Evolutionary conservation across 176 grass and related monocot genomes (phyloP).

Genomic region (Ensete ventricosum): DNA sequence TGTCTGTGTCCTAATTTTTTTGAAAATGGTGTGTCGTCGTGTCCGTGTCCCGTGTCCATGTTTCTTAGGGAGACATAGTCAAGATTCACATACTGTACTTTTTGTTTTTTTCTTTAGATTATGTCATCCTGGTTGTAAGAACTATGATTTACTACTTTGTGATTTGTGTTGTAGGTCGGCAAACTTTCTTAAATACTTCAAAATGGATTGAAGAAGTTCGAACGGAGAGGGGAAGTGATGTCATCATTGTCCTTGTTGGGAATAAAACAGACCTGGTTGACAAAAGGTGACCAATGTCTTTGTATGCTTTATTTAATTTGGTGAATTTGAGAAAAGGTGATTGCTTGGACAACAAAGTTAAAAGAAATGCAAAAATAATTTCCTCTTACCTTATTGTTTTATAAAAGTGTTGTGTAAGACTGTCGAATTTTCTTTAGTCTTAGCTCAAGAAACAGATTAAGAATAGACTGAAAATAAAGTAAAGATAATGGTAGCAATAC

Average conservation of each 20-base stretch:
- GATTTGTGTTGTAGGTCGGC: constrained; percentile 28
- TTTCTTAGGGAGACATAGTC: neutral
- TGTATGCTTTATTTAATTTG: neutral
- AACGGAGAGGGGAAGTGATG: constrained; percentile 37
- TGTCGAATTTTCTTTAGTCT: neutral
- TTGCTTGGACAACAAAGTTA: neutral
- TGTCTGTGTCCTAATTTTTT: too few relatives aligned
- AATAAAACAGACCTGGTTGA: constrained; percentile 48
- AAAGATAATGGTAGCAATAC: too few relatives aligned
- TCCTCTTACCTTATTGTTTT: neutral
- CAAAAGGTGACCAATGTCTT: constrained; percentile 26
- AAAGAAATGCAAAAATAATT: neutral
- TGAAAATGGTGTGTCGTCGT: too few relatives aligned
- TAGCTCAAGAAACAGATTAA: neutral
- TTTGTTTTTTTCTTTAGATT: neutral
- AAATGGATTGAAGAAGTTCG: constrained; percentile 38
- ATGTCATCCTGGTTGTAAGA: neutral
- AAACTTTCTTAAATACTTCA: constrained; percentile 32
- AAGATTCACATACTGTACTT: neutral
- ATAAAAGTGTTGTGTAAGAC: neutral
- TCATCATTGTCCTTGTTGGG: constrained; percentile 44
- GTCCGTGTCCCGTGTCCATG: too few relatives aligned
- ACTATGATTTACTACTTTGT: constrained; percentile 5
- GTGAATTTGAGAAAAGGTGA: neutral
- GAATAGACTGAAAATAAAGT: too few relatives aligned